These are phyloP conservation scores for Camellia sinensis DNA, from an alignment of 148 eudicot genomes.

Conservation along the genomic window DNA sequence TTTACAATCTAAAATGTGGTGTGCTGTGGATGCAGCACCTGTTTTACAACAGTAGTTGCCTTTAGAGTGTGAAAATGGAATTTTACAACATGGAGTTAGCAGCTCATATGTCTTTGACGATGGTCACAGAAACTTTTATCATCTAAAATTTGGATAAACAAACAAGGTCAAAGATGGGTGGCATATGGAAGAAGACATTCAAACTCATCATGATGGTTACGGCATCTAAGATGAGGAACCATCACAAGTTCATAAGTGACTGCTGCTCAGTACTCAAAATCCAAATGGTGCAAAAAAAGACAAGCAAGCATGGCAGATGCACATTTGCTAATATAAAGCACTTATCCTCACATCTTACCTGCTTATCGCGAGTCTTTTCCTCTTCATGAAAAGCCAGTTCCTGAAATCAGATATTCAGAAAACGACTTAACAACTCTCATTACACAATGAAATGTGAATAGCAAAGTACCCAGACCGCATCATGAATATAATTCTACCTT, in stretches of 20 bases:
- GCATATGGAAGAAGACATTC: not conserved
- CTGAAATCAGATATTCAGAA: constrained; percentile 25
- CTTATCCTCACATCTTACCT: constrained; percentile 1
- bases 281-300: not conserved
- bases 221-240: not conserved
- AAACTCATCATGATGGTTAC: not conserved
- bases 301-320: not conserved
- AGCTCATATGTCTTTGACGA: too few species aligned
- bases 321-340: not conserved
- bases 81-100: too few species aligned
- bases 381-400: constrained; percentile 33
- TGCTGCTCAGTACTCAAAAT: not conserved
- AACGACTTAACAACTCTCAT: not conserved
- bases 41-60: not conserved
- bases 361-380: constrained; percentile 16
- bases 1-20: not conserved
- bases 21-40: not conserved
- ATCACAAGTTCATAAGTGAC: not conserved
- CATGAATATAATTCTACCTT: constrained; percentile 43
- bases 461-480: not conserved
- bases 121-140: too few species aligned
- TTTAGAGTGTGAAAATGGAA: not conserved
- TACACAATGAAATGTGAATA: not conserved
- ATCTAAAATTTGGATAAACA: not conserved
- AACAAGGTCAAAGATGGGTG: not conserved